Evolutionary conservation across 2,329 filamentous ascomycete species (phyloP), one percentile per base, ranked within the genome.

Genomic region (Huntiella bhutanensis): DNA sequence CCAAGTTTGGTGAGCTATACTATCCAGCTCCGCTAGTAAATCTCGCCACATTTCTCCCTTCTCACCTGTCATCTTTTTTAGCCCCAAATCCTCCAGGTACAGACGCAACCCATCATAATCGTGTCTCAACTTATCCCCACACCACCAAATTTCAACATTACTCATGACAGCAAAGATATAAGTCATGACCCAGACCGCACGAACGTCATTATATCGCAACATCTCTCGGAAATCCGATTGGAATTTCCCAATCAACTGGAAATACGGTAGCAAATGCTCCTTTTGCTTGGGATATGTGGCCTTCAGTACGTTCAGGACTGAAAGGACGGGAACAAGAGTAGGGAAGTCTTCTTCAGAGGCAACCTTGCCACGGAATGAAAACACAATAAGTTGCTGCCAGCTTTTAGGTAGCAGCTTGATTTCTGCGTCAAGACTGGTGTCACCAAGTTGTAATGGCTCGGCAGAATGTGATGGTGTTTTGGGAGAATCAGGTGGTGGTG

Each of bases 151-250:
- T 10, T 53, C 47, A 13, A 54, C 51, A 3, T 54, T 51, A 12
- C 52, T 51, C 45, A 55, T 42, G 41, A 57, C 36, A 4, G 53
- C 55, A 15, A 56, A 51, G 51, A 54, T 55, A 15, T 53, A 56
- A 11, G 52, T 52, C 33, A 56, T 43, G 13, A 57, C 41, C 55
- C 55, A 55, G 40, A 55, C 50, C 5, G 54, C 54, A 5, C 51
- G 45, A 37, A 53, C 52, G 33, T 54, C 51, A 5, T 50, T 47
- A 5, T 45, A 22, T 36, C 53, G 50, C 8, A 56, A 16, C 34
- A 54, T 40, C 3, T 47, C 40, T 12, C 54, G 50, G 33, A 57
- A 56, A 35, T 50, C 43, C 3, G 41, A 19, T 6, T 54, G 53
- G 8, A 56, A 42, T 6, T 49, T 47, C 5, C 53, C 51, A 19